These are phyloP conservation scores for Tetrapyrgos nigripes DNA, from an alignment of 1,284 basidiomycete genomes.

Conservation along the genomic window DNA sequence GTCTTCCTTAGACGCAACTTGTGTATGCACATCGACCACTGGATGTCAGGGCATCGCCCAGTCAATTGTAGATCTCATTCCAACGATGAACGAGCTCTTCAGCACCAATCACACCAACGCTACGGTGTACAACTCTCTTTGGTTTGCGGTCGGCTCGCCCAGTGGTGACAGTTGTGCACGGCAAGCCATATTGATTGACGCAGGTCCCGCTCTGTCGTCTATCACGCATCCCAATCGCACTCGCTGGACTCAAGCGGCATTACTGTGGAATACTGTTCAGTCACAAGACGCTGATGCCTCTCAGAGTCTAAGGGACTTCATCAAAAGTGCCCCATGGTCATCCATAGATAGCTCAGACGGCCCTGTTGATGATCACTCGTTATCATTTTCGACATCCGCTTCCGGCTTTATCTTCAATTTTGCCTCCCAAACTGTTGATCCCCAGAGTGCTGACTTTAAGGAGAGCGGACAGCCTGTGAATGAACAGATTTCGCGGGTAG, in stretches of 20 bases:
- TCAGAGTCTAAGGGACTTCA: slow-evolving; percentile 49
- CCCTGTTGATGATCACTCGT: slow-evolving; percentile 34
- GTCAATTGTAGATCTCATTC: slow-evolving; percentile 53
- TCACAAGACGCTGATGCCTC: slow-evolving; percentile 51
- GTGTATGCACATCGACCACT: slow-evolving; percentile 57
- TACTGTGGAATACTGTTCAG: slow-evolving; percentile 64
- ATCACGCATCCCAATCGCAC: slow-evolving; percentile 53
- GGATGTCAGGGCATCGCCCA: slow-evolving; percentile 62
- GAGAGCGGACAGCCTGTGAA: slow-evolving; percentile 51
- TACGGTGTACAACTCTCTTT: slow-evolving; percentile 54
- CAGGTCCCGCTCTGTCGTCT: slow-evolving; percentile 51
- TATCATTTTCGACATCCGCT: slow-evolving; percentile 45
- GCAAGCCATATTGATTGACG: slow-evolving; percentile 62
- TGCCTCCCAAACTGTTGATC: slow-evolving; percentile 55
- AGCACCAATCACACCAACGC: slow-evolving; percentile 50
- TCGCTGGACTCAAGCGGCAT: slow-evolving; percentile 60
- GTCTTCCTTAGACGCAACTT: slow-evolving; percentile 57
- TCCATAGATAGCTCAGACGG: slow-evolving; percentile 47
- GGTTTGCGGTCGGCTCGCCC: slow-evolving; percentile 51
- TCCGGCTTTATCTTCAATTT: slow-evolving; percentile 67
- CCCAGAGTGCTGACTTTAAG: slow-evolving; percentile 51
- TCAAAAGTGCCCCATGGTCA: slow-evolving; percentile 54
- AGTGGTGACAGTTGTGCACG: slow-evolving; percentile 50
- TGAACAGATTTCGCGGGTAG: slow-evolving; percentile 53
- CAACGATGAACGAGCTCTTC: slow-evolving; percentile 57